Evolutionary conservation across 1,139 yeast species (phyloP), one percentile per base, ranked within the genome.

Genomic region (Yamadazyma dendronema): DNA sequence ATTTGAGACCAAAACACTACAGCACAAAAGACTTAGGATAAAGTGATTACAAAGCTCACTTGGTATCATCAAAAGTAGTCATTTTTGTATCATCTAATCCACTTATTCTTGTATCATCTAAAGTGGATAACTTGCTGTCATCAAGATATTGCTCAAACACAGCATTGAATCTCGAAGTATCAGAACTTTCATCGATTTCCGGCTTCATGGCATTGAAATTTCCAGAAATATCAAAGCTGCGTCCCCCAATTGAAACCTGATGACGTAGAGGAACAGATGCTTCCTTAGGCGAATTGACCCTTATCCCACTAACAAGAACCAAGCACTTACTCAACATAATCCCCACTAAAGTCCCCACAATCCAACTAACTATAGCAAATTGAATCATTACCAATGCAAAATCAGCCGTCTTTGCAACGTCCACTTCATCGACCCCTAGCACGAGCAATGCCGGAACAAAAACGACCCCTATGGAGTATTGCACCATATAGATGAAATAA

Each of bases 301-400:
- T n/a, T n/a, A 19, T 19, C 9, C 9, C 9, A 9, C 22, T 14
- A 11, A 36, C 8, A 6, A 28, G 23, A 3, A 26, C 23, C 34
- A 39, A 34, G 11, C 15, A 30, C 29, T 13, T 22, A 21, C 39
- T 28, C 33, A 35, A 26, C 23, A 33, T 13, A 16, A 19, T 16
- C 30, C 39, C 42, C 9, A 33, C 34, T 10, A 54, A 52, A 8
- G 47, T 35, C 10, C 65, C 65, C 32, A 59, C 43, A 11, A 58
- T 43, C n/a, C 49, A 35, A 17, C 56, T 50, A 12, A 56, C 57
- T 44, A 59, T 49, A 25, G 50, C 30, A 40, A 44, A 59, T 36
- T 60, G 62, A n/a, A 47, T 17, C 31, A 44, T 13, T 11, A 32
- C 29, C 21, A 35, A 28, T 6, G 39, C 17, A n/a, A 42, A 39